A percentile compares a stretch with the other conserved stretches of the same genome.
phyloP scores from a whole-genome alignment of 768 basidiomycete genomes.

The Tremella mesenterica region DNA sequence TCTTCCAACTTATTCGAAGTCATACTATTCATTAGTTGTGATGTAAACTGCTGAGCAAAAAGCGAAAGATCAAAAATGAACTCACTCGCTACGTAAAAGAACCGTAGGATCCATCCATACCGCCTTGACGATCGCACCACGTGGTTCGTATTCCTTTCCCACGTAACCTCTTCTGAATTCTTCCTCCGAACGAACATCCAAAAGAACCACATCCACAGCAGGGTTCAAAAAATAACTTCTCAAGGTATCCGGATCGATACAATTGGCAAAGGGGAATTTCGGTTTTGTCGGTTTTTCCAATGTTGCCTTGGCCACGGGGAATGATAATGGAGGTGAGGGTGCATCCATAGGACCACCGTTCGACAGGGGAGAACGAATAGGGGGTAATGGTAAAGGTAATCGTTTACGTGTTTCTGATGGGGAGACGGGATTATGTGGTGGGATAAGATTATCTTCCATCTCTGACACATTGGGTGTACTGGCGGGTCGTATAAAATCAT shows the following conservation, averaged over 20 bases:
- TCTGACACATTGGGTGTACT: constrained; percentile 7
- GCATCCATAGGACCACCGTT: constrained; percentile 5
- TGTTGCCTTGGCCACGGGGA: constrained; percentile 22
- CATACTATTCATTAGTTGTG: constrained; percentile 49
- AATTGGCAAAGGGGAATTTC: constrained; percentile 56
- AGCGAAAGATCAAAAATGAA: too few species aligned
- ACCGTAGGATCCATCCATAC: constrained; percentile 81
- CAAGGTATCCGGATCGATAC: constrained; percentile 56
- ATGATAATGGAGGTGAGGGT: constrained; percentile 3
- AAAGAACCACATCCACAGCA: constrained; percentile 57
- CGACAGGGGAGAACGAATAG: neutral
- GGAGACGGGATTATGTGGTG: constrained; percentile 1
- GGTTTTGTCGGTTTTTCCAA: constrained; percentile 45
- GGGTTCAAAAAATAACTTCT: constrained; percentile 53
- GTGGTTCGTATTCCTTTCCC: constrained; percentile 50
- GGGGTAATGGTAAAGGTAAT: neutral
- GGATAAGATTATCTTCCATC: neutral
- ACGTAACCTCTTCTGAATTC: constrained; percentile 72
- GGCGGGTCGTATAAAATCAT: constrained; percentile 8
- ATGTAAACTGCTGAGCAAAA: neutral
- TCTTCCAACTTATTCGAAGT: constrained; percentile 62
- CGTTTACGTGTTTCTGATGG: neutral
- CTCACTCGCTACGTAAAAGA: constrained; percentile 60
- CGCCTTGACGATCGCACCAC: constrained; percentile 36
- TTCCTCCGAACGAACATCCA: constrained; percentile 72